These are phyloP conservation scores for Torulaspora gathmanii DNA, from an alignment of 805 yeast species.

Conservation along the genomic window DNA sequence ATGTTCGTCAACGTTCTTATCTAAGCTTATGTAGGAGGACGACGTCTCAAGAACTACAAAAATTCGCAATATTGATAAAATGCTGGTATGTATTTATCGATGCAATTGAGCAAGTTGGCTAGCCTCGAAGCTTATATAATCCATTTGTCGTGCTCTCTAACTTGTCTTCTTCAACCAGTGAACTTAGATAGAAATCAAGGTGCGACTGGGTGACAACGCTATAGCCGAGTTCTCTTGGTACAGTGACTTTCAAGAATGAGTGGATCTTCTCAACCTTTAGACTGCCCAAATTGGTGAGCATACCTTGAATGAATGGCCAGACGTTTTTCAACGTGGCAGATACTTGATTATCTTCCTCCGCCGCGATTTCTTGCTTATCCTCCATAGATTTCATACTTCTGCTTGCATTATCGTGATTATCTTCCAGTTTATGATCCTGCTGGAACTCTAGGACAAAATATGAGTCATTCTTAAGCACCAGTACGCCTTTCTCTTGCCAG, in stretches of 20 bases:
- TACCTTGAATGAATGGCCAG: slow-evolving; percentile 50
- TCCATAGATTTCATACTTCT: not conserved
- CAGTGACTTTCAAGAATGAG: slow-evolving; percentile 49
- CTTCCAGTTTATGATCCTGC: not conserved
- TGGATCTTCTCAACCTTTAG: slow-evolving; percentile 48
- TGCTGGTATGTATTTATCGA: not conserved
- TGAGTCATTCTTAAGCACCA: slow-evolving; percentile 38
- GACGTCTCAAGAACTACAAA: not conserved
- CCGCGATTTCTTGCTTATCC: not conserved
- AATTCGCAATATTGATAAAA: not conserved
- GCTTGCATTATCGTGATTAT: not conserved
- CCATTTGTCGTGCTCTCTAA: slow-evolving; percentile 16
- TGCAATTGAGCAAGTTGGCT: not conserved
- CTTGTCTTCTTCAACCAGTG: slow-evolving; percentile 20
- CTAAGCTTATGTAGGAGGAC: not conserved
- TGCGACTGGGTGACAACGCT: slow-evolving; percentile 13
- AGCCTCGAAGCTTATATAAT: slow-evolving; percentile 15
- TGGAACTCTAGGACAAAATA: slow-evolving; percentile 4
- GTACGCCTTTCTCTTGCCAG: slow-evolving; percentile 62
- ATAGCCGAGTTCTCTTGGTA: slow-evolving; percentile 44
- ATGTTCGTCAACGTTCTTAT: not conserved
- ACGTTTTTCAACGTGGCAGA: slow-evolving; percentile 17
- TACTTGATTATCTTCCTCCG: not conserved
- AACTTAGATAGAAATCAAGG: slow-evolving; percentile 15
- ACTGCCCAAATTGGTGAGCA: slow-evolving; percentile 53